A percentile compares a stretch with the other conserved stretches of the same genome.
Conservation (phyloP, 2,329 filamentous ascomycete genomes). For the Annulohypoxylon truncatum region DNA sequence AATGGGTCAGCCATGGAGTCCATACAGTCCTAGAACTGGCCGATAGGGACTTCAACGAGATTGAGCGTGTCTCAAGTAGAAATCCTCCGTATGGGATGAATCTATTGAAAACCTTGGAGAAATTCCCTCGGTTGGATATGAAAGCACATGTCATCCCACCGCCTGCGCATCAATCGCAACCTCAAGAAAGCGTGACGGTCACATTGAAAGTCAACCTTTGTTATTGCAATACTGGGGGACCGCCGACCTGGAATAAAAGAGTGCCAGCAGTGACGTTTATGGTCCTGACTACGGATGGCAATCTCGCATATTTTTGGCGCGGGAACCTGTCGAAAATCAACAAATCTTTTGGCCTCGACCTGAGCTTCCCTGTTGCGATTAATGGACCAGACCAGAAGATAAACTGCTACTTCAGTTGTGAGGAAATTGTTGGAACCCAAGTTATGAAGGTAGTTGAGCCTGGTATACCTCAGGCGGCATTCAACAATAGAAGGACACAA, state of each 20-base stretch:
- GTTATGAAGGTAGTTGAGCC: conserved; percentile 47
- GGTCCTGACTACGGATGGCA: conserved; percentile 76
- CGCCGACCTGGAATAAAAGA: conserved; percentile 71
- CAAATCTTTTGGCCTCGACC: conserved; percentile 65
- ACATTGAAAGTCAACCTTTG: conserved; percentile 75
- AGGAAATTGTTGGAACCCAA: conserved; percentile 78
- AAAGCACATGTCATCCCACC: conserved; percentile 54
- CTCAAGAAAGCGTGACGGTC: conserved; percentile 63
- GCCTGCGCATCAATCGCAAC: conserved; percentile 47
- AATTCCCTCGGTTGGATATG: conserved; percentile 73
- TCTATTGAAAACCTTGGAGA: conserved; percentile 70
- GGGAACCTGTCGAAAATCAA: conserved; percentile 73
- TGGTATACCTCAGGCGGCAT: conserved; percentile 51
- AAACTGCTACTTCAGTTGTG: conserved; percentile 80
- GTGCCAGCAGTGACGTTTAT: conserved; percentile 78
- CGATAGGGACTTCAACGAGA: conserved; percentile 72
- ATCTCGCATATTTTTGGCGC: conserved; percentile 75
- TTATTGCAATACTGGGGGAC: conserved; percentile 74
- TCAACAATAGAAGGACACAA: conserved; percentile 35
- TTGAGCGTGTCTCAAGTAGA: conserved; percentile 80
- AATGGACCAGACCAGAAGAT: conserved; percentile 67
- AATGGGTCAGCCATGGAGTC: conserved; percentile 77
- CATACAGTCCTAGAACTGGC: conserved; percentile 78
- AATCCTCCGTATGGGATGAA: conserved; percentile 86
- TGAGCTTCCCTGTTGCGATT: conserved; percentile 70